These are phyloP conservation scores for Lunularia cruciata DNA, from an alignment of 225 moss, liverwort and hornwort genomes.

Conservation along the genomic window DNA sequence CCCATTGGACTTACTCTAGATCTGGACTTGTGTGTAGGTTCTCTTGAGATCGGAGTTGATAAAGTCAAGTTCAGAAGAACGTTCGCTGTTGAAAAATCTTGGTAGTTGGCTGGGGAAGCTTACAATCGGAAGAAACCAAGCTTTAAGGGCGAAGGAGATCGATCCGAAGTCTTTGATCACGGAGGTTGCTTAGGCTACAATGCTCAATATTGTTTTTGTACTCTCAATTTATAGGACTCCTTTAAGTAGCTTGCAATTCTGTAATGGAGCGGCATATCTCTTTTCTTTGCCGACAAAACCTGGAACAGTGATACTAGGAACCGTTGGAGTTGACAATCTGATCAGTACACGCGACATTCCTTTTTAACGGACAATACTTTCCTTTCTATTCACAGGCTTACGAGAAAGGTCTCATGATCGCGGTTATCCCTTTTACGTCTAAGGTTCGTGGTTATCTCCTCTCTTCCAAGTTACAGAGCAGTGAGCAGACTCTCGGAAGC, in stretches of 20 bases:
- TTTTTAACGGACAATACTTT: neutral
- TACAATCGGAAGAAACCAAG: constrained; percentile 94
- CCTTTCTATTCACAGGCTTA: constrained; percentile 62
- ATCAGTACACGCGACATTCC: too few species aligned
- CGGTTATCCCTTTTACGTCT: constrained; percentile 96
- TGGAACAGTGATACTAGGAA: too few species aligned
- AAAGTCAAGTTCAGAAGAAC: constrained; percentile 93
- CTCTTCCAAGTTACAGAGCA: neutral
- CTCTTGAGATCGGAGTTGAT: constrained; percentile 90
- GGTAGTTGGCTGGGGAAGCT: constrained; percentile 99
- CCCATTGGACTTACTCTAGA: too few species aligned
- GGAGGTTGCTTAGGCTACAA: constrained; percentile 56
- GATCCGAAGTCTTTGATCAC: constrained; percentile 95
- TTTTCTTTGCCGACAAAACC: too few species aligned
- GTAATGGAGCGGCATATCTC: too few species aligned
- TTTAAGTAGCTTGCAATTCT: too few species aligned
- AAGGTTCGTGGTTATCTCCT: constrained; percentile 51
- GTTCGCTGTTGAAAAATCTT: constrained; percentile 89
- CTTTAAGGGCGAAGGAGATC: constrained; percentile 92
- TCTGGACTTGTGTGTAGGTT: constrained; percentile 48
- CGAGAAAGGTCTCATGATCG: constrained; percentile 98
- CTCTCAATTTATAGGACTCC: too few species aligned
- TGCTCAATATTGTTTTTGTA: too few species aligned
- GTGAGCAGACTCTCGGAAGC: too few species aligned
- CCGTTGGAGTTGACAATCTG: too few species aligned